Percentiles rank a stretch among this genome's conserved stretches.
Evolutionary conservation across 2,329 filamentous ascomycete genomes (phyloP).

Genomic region (Spiromastix sp.): DNA sequence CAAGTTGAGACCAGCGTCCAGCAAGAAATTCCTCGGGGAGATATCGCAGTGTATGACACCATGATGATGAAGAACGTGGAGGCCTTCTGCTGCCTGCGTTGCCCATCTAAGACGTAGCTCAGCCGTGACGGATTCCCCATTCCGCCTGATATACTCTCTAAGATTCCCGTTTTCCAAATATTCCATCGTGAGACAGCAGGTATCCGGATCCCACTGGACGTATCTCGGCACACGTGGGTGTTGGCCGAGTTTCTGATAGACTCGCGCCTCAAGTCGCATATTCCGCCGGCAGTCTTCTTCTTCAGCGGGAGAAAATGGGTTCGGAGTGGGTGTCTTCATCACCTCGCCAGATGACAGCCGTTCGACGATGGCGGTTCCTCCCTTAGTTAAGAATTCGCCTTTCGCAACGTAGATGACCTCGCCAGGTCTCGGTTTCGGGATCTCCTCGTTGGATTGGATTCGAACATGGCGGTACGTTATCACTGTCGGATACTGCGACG

Average conservation of each 20-base stretch:
- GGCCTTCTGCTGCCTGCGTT: slow-evolving; percentile 13
- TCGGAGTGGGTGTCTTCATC: slow-evolving; percentile 12
- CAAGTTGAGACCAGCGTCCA: slow-evolving; percentile 14
- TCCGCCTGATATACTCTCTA: slow-evolving; percentile 8
- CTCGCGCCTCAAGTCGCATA: slow-evolving; percentile 12
- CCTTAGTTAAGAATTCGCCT: slow-evolving; percentile 6
- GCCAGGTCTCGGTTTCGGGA: slow-evolving; percentile 12
- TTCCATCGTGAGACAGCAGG: slow-evolving; percentile 13
- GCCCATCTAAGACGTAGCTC: slow-evolving; percentile 12
- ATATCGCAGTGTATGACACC: slow-evolving; percentile 15
- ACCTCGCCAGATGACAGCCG: slow-evolving; percentile 9
- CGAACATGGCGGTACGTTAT: too few species aligned
- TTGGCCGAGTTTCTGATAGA: slow-evolving; percentile 12
- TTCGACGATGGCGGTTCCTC: slow-evolving; percentile 9
- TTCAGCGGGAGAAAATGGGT: slow-evolving; percentile 9
- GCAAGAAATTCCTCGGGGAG: slow-evolving; percentile 14
- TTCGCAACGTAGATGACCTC: slow-evolving; percentile 9
- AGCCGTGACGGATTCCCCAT: slow-evolving; percentile 8
- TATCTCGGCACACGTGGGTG: slow-evolving; percentile 12
- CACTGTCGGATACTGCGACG: too few species aligned
- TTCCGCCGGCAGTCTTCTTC: slow-evolving; percentile 10
- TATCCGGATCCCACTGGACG: slow-evolving; percentile 11
- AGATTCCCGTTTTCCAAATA: slow-evolving; percentile 14
- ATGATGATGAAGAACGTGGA: slow-evolving; percentile 12
- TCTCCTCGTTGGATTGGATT: too few species aligned